Base-by-base conservation (phyloP, 2,329 filamentous ascomycete genomes). In the Furcasterigmium furcatum region DNA sequence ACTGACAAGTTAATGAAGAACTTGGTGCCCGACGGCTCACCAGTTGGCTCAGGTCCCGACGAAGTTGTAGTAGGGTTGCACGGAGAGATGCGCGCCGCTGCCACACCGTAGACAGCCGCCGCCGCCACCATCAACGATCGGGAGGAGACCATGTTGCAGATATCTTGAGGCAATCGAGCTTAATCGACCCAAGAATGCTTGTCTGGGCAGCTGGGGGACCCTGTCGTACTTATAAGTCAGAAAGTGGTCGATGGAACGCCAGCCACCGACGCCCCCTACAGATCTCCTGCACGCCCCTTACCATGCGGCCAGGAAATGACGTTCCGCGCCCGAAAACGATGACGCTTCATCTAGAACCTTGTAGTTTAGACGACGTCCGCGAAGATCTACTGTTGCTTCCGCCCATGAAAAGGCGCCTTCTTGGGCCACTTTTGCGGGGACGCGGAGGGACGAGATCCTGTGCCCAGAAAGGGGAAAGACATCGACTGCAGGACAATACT, bases 1-100 rank as follows among this genome's bases (percentile, higher is more conserved):
- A 25, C 58, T 52, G 51, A 70, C 66, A 72, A 72, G 8, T 62
- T 68, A 47, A 72, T 70, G 46, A 72, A 62, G 46, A 68, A 70
- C 36, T 63, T 58, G 5, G 49, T 30, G 1, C 45, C 45, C 2
- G 48, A 44, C 1, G 49, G 45, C 22, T 43, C 27, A 7, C 22
- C 22, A 4, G 43, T 41, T 21, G 47, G 36, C 6, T 24, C 16
- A 4, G 45, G 35, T 24, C 18, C 38, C 5, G 43, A 20, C 4
- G 50, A 44, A 10, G 43, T 36, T 2, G 16, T 20, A 12, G 38
- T 7, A 14, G 44, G 16, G 21, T 36, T 20, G 13, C 46, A 49
- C 12, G 41, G 21, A n/a, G 24, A 41, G 4, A 46, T 38, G 13
- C 40, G 45, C 13, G 40, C 27, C n/a, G 40, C 40, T 13, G 27